Base-by-base conservation (phyloP, 495 filamentous ascomycete genomes). In the Daldinia loculata region DNA sequence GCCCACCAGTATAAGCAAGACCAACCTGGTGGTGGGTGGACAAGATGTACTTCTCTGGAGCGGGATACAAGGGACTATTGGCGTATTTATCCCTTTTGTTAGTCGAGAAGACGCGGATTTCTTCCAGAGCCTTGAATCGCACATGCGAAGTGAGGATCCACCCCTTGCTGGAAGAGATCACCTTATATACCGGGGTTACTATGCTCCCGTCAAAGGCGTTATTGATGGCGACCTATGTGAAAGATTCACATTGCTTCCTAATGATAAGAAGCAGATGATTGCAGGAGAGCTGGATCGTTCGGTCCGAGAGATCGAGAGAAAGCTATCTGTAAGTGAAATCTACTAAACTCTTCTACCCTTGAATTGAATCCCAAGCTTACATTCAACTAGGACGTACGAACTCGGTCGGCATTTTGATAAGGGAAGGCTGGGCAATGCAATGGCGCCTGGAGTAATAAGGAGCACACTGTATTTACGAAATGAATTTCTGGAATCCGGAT, bases 151-250 rank as follows among this genome's bases (percentile, higher is more conserved):
- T 17, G 93, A 97, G 70, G 91, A 97, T 70, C 86, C 94, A 22
- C 93, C 94, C 12, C 84, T 97, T 24, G 93, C 93, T 9, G 95
- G 96, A 30, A 87, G 96, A 64, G 96, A 98, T 78, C 95, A 99
- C 79, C 80, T 99, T 30, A 95, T 97, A 52, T 99, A 97, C 75
- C 85, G 96, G 60, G 88, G 93, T 51, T 99, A 98, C 77, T 98
- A 99, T 77, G 92, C 91, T n/a, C 96, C 96, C 1, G 93, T 95
- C 14, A 99, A 99, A 85, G 93, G 93, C 0, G 89, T 97, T 29
- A 96, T 99, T 76, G 96, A 99, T 79, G 96, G 96, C n/a, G 96
- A 99, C 83, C 83, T 99, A 66, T 97, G 94, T 76, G 96, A 99
- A 84, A 86, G 92, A 75, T 99, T 93, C 78, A 87, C 91, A 57